Base-by-base conservation (phyloP, 2,329 filamentous ascomycete species). In the Ceratocystis smalleyi region DNA sequence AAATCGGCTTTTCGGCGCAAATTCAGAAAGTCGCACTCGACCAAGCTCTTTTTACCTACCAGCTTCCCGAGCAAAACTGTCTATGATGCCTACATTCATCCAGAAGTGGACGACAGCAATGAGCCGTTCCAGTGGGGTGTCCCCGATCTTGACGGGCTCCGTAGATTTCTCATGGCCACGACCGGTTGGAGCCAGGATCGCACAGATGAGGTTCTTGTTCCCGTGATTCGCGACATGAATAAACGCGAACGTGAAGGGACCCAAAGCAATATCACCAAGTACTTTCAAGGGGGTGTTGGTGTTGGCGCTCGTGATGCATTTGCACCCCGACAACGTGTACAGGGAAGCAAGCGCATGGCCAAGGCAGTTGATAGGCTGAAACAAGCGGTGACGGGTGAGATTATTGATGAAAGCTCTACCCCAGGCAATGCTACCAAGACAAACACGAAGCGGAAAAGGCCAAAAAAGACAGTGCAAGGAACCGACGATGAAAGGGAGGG, bases 141-240 rank as follows among this genome's bases (percentile, higher is more conserved):
- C 0, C 94, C 94, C 0, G 92, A 99, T 71, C 79, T 99, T 0
- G 89, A 94, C 67, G 89, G 89, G 0, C 76, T 99, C 67, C 78
- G 95, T 5, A 79, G 81, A 30, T 99, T 94, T 70, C 78, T 99
- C 45, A 96, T 95, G 88, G 78, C 83, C 1, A 96, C 92, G 1
- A 89, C 99, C 69, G 94, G 94, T 0, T 99, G 94, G 94, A 85
- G 80, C 64, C 86, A 88, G 72, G 92, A 97, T 73, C 81, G 91
- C 6, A 97, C 92, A 0, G 94, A 99, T 71, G 94, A 99, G 74
- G 88, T 99, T 1, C 81, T 99, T 1, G 89, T 99, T 1, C 94
- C 94, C 0, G 95, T 99, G 1, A 94, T 99, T 68, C 82, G 86
- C 65, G 94, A 99, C 71, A 95, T 99, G 88, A 97, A 97, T 72